Percentiles rank a stretch among this genome's conserved stretches.
These are phyloP conservation scores for Exidia glandulosa DNA, from an alignment of 768 basidiomycete genomes.

Conservation along the genomic window DNA sequence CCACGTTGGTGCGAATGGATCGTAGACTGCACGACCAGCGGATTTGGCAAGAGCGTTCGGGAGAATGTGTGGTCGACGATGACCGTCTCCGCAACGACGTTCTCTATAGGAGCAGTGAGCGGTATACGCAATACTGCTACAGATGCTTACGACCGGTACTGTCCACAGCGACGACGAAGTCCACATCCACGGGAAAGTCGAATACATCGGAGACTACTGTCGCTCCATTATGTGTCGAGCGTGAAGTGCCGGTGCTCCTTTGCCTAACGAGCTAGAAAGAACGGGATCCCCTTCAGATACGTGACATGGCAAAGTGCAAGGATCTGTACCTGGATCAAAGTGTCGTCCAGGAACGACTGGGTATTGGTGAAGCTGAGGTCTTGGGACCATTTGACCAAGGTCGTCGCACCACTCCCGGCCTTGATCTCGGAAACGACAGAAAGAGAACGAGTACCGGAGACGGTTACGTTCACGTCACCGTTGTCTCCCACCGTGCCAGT, in stretches of 20 bases:
- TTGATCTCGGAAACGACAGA: constrained; percentile 51
- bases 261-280: constrained; percentile 36
- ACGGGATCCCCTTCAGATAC: not conserved
- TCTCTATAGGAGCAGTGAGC: not conserved
- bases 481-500: constrained; percentile 30
- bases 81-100: not conserved
- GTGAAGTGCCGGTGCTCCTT: constrained; percentile 33
- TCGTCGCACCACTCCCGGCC: constrained; percentile 48
- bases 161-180: constrained; percentile 22
- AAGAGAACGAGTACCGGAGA: constrained; percentile 45
- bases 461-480: constrained; percentile 48
- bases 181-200: constrained; percentile 39
- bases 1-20: constrained; percentile 51
- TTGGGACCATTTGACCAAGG: constrained; percentile 49
- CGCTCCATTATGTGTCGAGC: constrained; percentile 39
- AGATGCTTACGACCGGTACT: constrained; percentile 15
- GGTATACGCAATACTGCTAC: constrained; percentile 3
- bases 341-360: constrained; percentile 47
- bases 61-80: constrained; percentile 58
- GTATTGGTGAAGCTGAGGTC: constrained; percentile 47
- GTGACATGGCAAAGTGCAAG: no score
- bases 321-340: constrained; percentile 26
- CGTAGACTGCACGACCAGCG: constrained; percentile 46
- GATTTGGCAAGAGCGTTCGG: constrained; percentile 44
- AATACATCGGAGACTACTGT: constrained; percentile 39